Evolutionary conservation across 805 yeast genomes (phyloP), one percentile per base, ranked within the genome.

Genomic region (Myxozyma monticola): DNA sequence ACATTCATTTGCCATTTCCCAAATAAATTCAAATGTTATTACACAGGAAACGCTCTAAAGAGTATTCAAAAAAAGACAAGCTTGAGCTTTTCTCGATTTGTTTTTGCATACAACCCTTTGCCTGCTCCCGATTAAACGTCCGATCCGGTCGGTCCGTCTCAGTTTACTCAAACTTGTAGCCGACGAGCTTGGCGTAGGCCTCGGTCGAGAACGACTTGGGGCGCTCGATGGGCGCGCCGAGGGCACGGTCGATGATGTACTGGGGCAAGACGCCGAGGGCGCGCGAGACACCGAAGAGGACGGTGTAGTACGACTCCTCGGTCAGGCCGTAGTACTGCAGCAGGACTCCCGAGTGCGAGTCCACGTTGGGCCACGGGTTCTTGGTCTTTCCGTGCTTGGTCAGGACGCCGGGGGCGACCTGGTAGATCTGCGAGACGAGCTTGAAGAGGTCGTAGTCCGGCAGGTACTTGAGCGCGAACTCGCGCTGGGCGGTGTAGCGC

Each of bases 121-220:
- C n/a, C n/a, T n/a, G n/a, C n/a, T n/a, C n/a, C n/a, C n/a, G n/a
- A n/a, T n/a, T n/a, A n/a, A n/a, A n/a, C n/a, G n/a, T n/a, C n/a
- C n/a, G n/a, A n/a, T n/a, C n/a, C n/a, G n/a, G n/a, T n/a, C n/a
- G n/a, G n/a, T n/a, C n/a, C n/a, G n/a, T n/a, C n/a, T n/a, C n/a
- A n/a, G n/a, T n/a, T n/a, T n/a, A n/a, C n/a, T n/a, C n/a, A n/a
- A 45, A 33, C 45, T 47, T 51, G 44, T 49, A 50, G 33, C 61
- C 55, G 33, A 60, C 95, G 70, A 88, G 75, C 77, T 87, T 88
- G 68, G 81, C 83, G 78, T 85, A 87, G 76, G 88, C 88, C 75
- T 88, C 91, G 60, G 96, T 88, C 56, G 95, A 86, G 88, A 88
- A 87, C 57, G 95, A 83, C 75, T 85, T 85, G 74, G 93, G 93